These are phyloP conservation scores for Cicer arietinum DNA, from an alignment of 306 rosid genomes.

Conservation along the genomic window DNA sequence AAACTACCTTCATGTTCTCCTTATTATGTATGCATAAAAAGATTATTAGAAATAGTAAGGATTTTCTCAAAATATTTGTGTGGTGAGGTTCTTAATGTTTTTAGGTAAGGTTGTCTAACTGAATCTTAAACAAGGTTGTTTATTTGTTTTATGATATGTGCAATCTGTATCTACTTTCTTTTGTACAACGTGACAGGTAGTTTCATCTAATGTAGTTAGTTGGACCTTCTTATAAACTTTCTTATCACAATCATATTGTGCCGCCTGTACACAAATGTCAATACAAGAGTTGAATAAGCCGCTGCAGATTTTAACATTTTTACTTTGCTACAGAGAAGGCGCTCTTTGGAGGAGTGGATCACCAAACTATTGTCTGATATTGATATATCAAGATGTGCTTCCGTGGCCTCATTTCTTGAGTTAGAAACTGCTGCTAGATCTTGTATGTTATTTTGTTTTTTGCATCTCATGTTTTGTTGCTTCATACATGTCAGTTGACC, in stretches of 20 bases:
- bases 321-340: conserved; percentile 85
- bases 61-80: conserved; percentile 12
- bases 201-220: conserved; percentile 6
- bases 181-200: conserved; percentile 23
- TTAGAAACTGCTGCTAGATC: conserved; percentile 98
- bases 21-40: conserved; percentile 13
- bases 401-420: conserved; percentile 94
- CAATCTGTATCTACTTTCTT: conserved; percentile 6
- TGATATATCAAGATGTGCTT: conserved; percentile 88
- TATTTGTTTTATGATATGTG: conserved; percentile 32
- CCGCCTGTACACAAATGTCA: conserved; percentile 26
- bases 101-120: conserved; percentile 25
- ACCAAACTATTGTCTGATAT: conserved; percentile 86
- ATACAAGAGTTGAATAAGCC: conserved; percentile 26
- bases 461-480: conserved; percentile 43
- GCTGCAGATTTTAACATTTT: conserved; percentile 42
- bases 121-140: conserved; percentile 33
- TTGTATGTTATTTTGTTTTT: conserved; percentile 68
- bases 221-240: conserved; percentile 19
- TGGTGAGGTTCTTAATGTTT: conserved; percentile 15
- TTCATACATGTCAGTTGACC: conserved; percentile 35
- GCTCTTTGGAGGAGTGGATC: conserved; percentile 98
- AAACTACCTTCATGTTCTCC: conserved; percentile 4
- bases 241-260: conserved; percentile 15
- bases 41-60: conserved; percentile 8